A percentile compares a stretch with the other conserved stretches of the same genome.
Evolutionary conservation across 108 stramenopile species (phyloP).

Genomic region (Nitzschia inconspicua): DNA sequence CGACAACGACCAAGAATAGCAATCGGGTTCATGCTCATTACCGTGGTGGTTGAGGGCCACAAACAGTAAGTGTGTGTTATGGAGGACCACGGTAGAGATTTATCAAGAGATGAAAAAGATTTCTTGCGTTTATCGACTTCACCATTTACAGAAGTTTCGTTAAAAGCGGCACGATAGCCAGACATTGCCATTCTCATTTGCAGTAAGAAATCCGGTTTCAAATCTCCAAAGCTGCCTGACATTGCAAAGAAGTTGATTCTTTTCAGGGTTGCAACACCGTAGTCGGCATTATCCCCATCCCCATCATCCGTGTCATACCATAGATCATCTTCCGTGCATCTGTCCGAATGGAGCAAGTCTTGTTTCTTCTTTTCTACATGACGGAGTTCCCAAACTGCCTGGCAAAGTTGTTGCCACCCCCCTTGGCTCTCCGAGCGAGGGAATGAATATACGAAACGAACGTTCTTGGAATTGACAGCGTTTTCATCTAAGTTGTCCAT

Average conservation of each 20-base stretch:
- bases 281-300: background rate
- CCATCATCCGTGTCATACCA: slow-evolving; percentile 1
- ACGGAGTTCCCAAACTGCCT: background rate
- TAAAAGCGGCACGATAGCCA: background rate
- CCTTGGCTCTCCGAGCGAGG: background rate
- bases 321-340: background rate
- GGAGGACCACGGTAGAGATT: background rate
- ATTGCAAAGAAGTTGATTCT: slow-evolving; percentile 1
- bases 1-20: background rate
- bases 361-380: background rate
- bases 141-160: background rate
- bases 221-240: slow-evolving; percentile 11
- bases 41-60: background rate
- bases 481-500: background rate
- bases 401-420: background rate
- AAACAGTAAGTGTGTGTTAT: background rate
- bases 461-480: background rate
- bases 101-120: background rate
- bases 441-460: background rate
- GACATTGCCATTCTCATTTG: slow-evolving; percentile 3
- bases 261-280: background rate
- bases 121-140: background rate
- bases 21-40: background rate
- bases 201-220: slow-evolving; percentile 6
- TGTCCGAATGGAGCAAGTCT: background rate